Conservation (phyloP, 768 basidiomycete species). For the Leccinum sublutescens region DNA sequence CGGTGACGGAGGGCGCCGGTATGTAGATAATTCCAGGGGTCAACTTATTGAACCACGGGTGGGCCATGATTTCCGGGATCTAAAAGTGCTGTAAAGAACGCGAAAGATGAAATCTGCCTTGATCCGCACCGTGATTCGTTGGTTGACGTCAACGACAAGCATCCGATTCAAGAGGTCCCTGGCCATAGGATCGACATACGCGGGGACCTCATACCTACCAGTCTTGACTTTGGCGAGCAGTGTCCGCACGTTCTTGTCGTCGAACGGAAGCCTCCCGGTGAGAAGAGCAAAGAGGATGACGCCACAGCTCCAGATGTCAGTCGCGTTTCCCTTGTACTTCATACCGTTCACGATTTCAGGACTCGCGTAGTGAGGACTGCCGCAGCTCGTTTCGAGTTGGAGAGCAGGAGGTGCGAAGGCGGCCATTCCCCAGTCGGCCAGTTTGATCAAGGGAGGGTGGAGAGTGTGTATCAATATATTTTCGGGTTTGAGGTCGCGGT, state of each 20-base stretch:
- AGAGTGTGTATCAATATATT: slow-evolving; percentile 90
- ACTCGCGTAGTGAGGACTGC: slow-evolving; percentile 94
- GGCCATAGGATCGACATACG: slow-evolving; percentile 77
- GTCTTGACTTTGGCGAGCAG: slow-evolving; percentile 84
- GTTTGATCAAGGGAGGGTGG: slow-evolving; percentile 82
- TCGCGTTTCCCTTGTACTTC: slow-evolving; percentile 84
- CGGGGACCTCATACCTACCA: slow-evolving; percentile 83
- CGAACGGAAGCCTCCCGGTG: slow-evolving; percentile 89
- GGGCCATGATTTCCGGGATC: slow-evolving; percentile 83
- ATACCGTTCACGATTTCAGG: slow-evolving; percentile 94
- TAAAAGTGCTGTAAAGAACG: slow-evolving; percentile 30
- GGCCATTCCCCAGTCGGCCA: slow-evolving; percentile 99
- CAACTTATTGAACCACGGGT: slow-evolving; percentile 74
- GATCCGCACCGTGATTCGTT: slow-evolving; percentile 68
- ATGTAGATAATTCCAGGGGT: slow-evolving; percentile 49
- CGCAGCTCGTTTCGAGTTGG: slow-evolving; percentile 91
- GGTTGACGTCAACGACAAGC: slow-evolving; percentile 81
- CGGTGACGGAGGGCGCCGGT: slow-evolving; percentile 59
- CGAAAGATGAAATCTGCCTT: background rate
- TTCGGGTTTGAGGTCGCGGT: slow-evolving; percentile 97
- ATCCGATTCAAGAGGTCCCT: slow-evolving; percentile 82
- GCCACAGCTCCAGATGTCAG: slow-evolving; percentile 97
- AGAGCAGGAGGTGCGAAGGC: slow-evolving; percentile 85
- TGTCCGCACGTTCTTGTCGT: slow-evolving; percentile 79
- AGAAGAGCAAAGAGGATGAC: slow-evolving; percentile 90